phyloP scores from a whole-genome alignment of 1,284 basidiomycete genomes.

The Neotropicomus parvogracilis region DNA sequence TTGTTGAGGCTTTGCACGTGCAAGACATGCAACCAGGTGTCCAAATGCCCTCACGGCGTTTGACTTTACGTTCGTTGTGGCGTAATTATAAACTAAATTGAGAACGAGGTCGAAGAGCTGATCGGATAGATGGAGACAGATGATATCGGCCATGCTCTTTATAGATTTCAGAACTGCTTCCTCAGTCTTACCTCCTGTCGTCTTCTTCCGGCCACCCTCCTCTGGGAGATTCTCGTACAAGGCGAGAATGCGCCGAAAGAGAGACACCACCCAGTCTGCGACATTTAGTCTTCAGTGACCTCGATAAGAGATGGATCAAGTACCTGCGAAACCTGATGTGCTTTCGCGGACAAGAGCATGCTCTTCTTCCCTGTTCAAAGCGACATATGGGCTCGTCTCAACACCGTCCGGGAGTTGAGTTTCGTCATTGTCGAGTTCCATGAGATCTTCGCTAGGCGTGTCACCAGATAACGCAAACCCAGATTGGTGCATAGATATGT shows the following conservation, averaged over 20 bases:
- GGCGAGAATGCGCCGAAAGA: conserved; percentile 82
- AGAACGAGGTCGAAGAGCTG: conserved; percentile 84
- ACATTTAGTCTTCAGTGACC: conserved; percentile 8
- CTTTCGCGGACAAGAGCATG: conserved; percentile 71
- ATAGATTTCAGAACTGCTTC: conserved; percentile 80
- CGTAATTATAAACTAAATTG: conserved; percentile 84
- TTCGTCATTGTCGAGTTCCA: conserved; percentile 48
- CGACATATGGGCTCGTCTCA: conserved; percentile 47
- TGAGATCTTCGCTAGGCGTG: conserved; percentile 49
- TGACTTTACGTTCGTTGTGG: conserved; percentile 80
- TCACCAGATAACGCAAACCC: conserved; percentile 53
- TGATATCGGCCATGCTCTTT: conserved; percentile 79
- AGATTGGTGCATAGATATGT: conserved; percentile 62
- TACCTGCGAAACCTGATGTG: conserved; percentile 77
- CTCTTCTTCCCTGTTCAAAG: conserved; percentile 67
- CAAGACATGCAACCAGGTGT: conserved; percentile 84
- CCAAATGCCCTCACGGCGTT: conserved; percentile 91
- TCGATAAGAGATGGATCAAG: conserved; percentile 12
- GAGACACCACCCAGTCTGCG: conserved; percentile 84
- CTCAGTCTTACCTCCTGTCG: conserved; percentile 83
- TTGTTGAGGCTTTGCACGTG: conserved; percentile 74
- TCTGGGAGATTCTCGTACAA: conserved; percentile 94
- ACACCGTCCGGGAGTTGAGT: conserved; percentile 52
- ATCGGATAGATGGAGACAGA: conserved; percentile 87
- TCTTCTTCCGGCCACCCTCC: conserved; percentile 80